Conservation (phyloP, 2,329 filamentous ascomycete genomes). For the Ophiostoma montium region DNA sequence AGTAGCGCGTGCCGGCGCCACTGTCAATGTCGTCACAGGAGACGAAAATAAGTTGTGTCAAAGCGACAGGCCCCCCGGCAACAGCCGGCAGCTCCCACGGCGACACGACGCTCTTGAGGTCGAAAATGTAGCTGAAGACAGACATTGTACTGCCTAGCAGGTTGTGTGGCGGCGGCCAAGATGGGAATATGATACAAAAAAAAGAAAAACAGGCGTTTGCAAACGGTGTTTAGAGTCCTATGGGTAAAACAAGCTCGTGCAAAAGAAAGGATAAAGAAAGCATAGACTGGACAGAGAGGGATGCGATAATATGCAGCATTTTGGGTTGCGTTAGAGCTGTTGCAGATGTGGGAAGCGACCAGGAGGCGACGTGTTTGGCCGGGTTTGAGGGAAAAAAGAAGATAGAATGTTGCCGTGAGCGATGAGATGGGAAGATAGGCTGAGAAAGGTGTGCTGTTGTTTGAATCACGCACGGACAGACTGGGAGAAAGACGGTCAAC, state of each 20-base stretch:
- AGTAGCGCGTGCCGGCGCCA: not conserved
- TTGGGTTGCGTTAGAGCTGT: constrained; percentile 4
- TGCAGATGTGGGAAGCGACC: not conserved
- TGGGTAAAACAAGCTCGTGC: not conserved
- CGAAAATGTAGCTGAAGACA: constrained; percentile 87
- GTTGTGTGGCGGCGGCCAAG: too few species aligned
- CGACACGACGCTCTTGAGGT: constrained; percentile 76
- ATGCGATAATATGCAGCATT: constrained; percentile 8
- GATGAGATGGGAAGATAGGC: not conserved
- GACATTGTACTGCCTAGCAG: constrained; percentile 40
- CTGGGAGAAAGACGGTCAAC: not conserved
- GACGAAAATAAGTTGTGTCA: not conserved
- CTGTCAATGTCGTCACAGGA: not conserved
- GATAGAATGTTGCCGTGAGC: too few species aligned
- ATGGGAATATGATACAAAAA: not conserved
- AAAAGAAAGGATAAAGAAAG: constrained; percentile 4
- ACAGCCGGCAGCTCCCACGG: constrained; percentile 54
- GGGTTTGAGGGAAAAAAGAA: too few species aligned
- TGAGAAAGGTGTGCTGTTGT: too few species aligned
- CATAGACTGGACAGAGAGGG: not conserved
- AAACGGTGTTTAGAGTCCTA: not conserved
- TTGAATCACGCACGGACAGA: not conserved
- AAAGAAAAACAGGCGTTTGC: not conserved
- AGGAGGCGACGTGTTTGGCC: not conserved
- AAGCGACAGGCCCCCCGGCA: constrained; percentile 14